Evolutionary conservation across 495 filamentous ascomycete genomes (phyloP).

Genomic region (Penicillium flavigenum): DNA sequence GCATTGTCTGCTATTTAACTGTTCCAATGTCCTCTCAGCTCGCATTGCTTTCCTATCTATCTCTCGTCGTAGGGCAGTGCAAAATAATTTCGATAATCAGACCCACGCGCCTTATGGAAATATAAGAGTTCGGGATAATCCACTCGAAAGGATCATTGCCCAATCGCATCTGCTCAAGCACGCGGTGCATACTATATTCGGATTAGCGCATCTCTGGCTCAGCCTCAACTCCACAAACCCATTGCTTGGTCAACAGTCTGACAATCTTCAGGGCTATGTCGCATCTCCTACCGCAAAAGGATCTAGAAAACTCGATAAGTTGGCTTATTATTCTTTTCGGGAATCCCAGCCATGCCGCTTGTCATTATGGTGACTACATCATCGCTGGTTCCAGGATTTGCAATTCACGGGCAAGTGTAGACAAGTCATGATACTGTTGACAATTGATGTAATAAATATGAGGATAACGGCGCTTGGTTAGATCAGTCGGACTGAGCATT

Average conservation of each 20-base stretch:
- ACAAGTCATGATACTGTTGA: too few relatives aligned
- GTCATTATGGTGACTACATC: not conserved
- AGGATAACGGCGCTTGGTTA: too few relatives aligned
- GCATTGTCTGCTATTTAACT: slow-evolving; percentile 1
- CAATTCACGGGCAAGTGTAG: too few relatives aligned
- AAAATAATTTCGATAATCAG: not conserved
- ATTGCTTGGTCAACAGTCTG: not conserved
- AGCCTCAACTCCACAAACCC: not conserved
- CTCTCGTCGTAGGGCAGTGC: not conserved
- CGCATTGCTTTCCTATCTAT: not conserved
- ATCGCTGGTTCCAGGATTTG: too few relatives aligned
- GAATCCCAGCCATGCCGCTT: not conserved
- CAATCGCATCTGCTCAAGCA: not conserved
- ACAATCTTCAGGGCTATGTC: not conserved
- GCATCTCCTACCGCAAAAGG: not conserved
- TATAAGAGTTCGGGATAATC: slow-evolving; percentile 2
- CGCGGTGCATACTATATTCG: not conserved
- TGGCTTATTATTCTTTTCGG: not conserved
- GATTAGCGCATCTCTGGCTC: not conserved
- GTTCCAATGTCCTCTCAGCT: not conserved
- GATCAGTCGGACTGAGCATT: too few relatives aligned
- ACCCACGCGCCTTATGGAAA: not conserved
- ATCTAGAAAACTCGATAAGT: not conserved
- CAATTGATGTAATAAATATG: too few relatives aligned
- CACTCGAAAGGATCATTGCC: not conserved